Conservation (phyloP, 331 rosid genomes). For the Acacia pycnantha region DNA sequence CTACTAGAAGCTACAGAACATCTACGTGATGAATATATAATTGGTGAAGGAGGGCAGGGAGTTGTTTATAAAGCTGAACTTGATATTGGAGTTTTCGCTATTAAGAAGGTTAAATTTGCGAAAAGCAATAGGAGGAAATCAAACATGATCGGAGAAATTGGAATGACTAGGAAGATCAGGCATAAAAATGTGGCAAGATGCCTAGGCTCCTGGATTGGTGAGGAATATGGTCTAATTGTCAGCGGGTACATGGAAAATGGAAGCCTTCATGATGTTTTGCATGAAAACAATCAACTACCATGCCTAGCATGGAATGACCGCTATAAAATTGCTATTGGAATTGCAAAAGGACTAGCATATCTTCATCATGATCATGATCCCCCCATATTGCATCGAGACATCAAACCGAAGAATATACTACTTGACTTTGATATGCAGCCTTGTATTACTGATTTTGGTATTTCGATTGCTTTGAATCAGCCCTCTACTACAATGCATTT, state of each 20-base stretch:
- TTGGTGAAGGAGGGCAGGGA: conserved; percentile 73
- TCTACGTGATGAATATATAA: conserved; percentile 39
- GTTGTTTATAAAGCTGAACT: conserved; percentile 24
- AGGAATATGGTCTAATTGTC: conserved; percentile 52
- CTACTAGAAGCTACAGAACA: conserved; percentile 52
- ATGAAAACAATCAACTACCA: conserved; percentile 42
- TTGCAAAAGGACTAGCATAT: conserved; percentile 63
- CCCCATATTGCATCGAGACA: not conserved
- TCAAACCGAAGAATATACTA: not conserved
- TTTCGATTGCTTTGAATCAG: not conserved
- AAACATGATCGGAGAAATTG: conserved; percentile 51
- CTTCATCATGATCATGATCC: conserved; percentile 41
- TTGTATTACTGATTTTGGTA: not conserved
- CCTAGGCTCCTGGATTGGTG: conserved; percentile 46
- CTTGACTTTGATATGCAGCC: not conserved
- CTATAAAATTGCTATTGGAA: conserved; percentile 59
- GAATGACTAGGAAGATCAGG: conserved; percentile 45
- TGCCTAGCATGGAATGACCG: conserved; percentile 53
- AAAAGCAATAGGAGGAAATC: conserved; percentile 26
- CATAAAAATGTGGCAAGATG: conserved; percentile 58
- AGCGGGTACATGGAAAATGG: conserved; percentile 62
- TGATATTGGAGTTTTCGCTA: conserved; percentile 32
- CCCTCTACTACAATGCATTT: not conserved
- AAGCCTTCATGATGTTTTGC: conserved; percentile 69
- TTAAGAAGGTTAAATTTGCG: conserved; percentile 58